These are phyloP conservation scores for Calonectria ilicicola DNA, from an alignment of 2,329 filamentous ascomycete genomes.

Conservation along the genomic window DNA sequence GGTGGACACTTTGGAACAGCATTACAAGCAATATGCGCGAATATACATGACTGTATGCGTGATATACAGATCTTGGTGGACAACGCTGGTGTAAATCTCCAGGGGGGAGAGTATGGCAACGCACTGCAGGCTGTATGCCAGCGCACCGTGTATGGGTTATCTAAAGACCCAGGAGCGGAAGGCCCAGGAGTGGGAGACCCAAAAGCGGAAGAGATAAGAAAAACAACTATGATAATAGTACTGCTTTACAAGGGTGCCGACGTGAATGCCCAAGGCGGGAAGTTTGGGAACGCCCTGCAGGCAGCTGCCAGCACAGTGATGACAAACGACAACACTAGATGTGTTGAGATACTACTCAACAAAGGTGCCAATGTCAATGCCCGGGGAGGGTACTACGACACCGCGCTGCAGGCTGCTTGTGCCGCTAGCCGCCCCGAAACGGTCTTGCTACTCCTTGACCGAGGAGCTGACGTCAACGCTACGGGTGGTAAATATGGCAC, in stretches of 20 bases:
- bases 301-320: not conserved
- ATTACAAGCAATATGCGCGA: not conserved
- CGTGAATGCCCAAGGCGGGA: not conserved
- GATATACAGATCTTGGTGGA: not conserved
- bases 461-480: not conserved
- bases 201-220: too few relatives aligned
- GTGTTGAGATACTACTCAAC: not conserved
- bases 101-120: not conserved
- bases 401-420: not conserved
- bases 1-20: not conserved
- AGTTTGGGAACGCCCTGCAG: not conserved
- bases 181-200: too few relatives aligned
- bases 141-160: too few relatives aligned
- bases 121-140: not conserved
- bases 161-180: too few relatives aligned
- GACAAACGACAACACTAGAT: not conserved
- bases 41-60: fast-evolving
- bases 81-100: not conserved
- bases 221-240: not conserved
- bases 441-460: not conserved
- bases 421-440: not conserved
- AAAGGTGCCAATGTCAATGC: not conserved
- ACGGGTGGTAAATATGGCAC: not conserved
- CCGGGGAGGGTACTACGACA: not conserved
- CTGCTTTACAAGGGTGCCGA: not conserved